Evolutionary conservation across 768 basidiomycete genomes (phyloP).

Genomic region (Panaeolus cyanescens): DNA sequence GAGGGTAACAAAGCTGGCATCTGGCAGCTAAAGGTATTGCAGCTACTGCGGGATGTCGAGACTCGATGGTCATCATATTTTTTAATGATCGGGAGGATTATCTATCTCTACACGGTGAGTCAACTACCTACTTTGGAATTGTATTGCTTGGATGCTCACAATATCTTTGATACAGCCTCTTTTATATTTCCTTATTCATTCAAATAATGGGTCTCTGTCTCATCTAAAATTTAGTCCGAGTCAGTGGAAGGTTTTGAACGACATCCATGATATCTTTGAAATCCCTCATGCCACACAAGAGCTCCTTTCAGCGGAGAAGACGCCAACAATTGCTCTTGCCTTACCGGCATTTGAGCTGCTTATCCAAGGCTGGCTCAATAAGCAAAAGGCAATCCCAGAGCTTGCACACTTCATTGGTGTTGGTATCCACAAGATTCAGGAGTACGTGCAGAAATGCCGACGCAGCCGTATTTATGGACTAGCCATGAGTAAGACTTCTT

Average conservation of each 20-base stretch:
- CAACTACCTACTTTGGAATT: too few relatives aligned
- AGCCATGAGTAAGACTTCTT: constrained; percentile 26
- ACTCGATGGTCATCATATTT: constrained; percentile 36
- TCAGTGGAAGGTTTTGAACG: constrained; percentile 20
- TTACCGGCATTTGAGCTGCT: constrained; percentile 34
- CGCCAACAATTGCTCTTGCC: constrained; percentile 31
- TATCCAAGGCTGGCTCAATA: constrained; percentile 12
- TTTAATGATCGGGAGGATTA: constrained; percentile 32
- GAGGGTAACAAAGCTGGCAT: constrained; percentile 20
- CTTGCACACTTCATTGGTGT: constrained; percentile 26
- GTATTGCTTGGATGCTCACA: background rate
- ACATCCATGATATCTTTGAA: constrained; percentile 28
- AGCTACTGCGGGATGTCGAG: constrained; percentile 33
- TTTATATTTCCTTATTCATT: constrained; percentile 13
- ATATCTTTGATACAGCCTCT: constrained; percentile 14
- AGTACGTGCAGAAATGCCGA: constrained; percentile 26
- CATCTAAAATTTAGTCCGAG: constrained; percentile 9
- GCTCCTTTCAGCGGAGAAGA: constrained; percentile 31
- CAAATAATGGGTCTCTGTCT: constrained; percentile 13
- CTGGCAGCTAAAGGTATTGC: constrained; percentile 15
- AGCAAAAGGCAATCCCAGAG: constrained; percentile 17
- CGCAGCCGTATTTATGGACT: constrained; percentile 28
- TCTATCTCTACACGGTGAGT: constrained; percentile 33
- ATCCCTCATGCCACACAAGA: constrained; percentile 31
- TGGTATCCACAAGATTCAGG: constrained; percentile 29